phyloP scores from a whole-genome alignment of 306 rosid species.

The Fagus sylvatica region DNA sequence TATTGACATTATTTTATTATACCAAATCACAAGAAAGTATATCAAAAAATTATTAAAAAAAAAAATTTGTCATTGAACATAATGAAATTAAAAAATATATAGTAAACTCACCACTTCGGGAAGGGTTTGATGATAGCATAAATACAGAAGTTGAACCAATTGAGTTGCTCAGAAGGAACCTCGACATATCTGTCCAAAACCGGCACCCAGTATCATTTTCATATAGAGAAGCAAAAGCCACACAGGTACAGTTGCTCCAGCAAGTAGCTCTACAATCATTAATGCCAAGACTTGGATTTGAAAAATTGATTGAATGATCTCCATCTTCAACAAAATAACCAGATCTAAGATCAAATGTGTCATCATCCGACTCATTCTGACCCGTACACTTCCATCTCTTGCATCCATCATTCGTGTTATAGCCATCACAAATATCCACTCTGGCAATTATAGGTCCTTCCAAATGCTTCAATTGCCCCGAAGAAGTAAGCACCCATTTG shows the following conservation, averaged over 20 bases:
- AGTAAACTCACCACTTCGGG: too few relatives aligned
- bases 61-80: too few relatives aligned
- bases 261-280: conserved; percentile 21
- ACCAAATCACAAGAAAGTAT: too few relatives aligned
- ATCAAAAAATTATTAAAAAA: too few relatives aligned
- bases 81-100: too few relatives aligned
- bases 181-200: background rate
- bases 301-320: background rate
- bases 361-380: background rate
- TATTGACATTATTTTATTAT: too few relatives aligned
- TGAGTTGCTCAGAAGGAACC: too few relatives aligned
- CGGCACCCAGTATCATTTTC: conserved; percentile 14
- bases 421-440: conserved; percentile 9
- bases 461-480: background rate
- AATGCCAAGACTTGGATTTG: background rate
- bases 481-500: too few relatives aligned
- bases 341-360: background rate
- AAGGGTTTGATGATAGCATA: too few relatives aligned
- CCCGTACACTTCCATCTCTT: too few relatives aligned
- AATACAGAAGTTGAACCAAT: too few relatives aligned
- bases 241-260: conserved; percentile 16
- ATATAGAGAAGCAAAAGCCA: conserved; percentile 11
- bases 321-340: background rate
- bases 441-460: background rate
- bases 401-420: background rate